phyloP scores from a whole-genome alignment of 768 basidiomycete species.

The Termitomyces heimii region DNA sequence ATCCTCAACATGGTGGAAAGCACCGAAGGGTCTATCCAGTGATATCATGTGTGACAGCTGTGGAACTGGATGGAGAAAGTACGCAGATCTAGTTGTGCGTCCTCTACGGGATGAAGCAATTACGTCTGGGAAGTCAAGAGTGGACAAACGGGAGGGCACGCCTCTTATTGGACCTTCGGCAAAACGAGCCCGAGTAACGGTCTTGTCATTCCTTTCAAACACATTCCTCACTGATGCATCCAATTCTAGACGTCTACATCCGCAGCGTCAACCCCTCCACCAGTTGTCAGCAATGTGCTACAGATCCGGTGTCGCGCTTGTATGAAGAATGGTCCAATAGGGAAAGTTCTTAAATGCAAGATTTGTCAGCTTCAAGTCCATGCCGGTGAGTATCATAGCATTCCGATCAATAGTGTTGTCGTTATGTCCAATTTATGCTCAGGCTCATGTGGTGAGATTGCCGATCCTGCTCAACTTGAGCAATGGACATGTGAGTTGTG shows the following conservation, averaged over 20 bases:
- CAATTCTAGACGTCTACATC: slow-evolving; percentile 38
- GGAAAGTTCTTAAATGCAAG: slow-evolving; percentile 77
- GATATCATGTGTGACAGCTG: slow-evolving; percentile 80
- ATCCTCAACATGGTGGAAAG: slow-evolving; percentile 84
- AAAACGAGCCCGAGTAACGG: slow-evolving; percentile 39
- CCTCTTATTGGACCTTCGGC: slow-evolving; percentile 38
- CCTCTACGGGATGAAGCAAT: slow-evolving; percentile 63
- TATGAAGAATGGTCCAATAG: slow-evolving; percentile 64
- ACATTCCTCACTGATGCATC: neutral
- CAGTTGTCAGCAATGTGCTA: slow-evolving; percentile 42
- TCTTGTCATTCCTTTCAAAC: neutral
- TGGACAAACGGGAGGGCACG: slow-evolving; percentile 61
- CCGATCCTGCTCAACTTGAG: slow-evolving; percentile 58
- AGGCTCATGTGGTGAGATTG: slow-evolving; percentile 67
- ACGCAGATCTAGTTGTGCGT: slow-evolving; percentile 80
- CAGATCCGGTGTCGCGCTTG: slow-evolving; percentile 75
- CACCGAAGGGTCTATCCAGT: slow-evolving; percentile 78
- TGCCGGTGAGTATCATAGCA: slow-evolving; percentile 48
- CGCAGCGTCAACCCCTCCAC: slow-evolving; percentile 60
- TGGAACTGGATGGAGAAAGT: slow-evolving; percentile 88
- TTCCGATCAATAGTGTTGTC: neutral
- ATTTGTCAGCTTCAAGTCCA: slow-evolving; percentile 77
- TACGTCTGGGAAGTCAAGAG: slow-evolving; percentile 44
- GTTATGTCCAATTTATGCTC: neutral
- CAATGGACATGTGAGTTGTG: slow-evolving; percentile 88